Base-by-base conservation (phyloP, 805 yeast species). In the Saturnispora sekii region DNA sequence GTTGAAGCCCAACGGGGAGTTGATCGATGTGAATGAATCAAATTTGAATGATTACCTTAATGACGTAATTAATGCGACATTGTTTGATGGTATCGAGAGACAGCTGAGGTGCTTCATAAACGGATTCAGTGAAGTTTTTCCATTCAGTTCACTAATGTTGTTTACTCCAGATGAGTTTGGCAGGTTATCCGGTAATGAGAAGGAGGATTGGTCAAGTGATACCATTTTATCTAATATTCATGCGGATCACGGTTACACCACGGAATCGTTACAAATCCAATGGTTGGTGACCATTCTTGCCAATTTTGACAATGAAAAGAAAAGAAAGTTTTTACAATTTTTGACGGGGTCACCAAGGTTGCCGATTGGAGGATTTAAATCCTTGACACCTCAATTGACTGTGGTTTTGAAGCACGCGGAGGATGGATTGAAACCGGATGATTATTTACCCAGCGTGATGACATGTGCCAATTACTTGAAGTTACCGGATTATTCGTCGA, bases 401-500 rank as follows among this genome's bases (percentile, higher is more conserved):
- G 88, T 93, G 32, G 97, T 93, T 2, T 65, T 86, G 49, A 88
- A 86, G 58, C 79, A 74, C 47, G 73, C 81, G n/a, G 97, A 90
- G 43, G 79, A 74, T 39, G 82, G 79, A 0, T 59, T 75, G 21
- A 62, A 65, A 10, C 73, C 84, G 5, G 95, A 90, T 61, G 87
- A 80, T 49, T 88, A 82, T 57, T 68, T 93, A 46, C 97, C 98
- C 2, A 86, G 96, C 64, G 98, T 93, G 3, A 90, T 90, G 98
- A 90, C 98, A 0, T 90, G 98, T 68, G 97, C 95, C 3, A 90
- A 90, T 59, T 93, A 90, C 58, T 69, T 90, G 52, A 90, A 90
- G 60, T 66, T 93, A 16, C 97, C 98, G 5, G 76, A 83, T 50
- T 93, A 90, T 59, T 73, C 86, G 3, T 66, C 74, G 32, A 73